Evolutionary conservation across 169 alveolate genomes (phyloP).

Genomic region (Plasmodium gonderi): DNA sequence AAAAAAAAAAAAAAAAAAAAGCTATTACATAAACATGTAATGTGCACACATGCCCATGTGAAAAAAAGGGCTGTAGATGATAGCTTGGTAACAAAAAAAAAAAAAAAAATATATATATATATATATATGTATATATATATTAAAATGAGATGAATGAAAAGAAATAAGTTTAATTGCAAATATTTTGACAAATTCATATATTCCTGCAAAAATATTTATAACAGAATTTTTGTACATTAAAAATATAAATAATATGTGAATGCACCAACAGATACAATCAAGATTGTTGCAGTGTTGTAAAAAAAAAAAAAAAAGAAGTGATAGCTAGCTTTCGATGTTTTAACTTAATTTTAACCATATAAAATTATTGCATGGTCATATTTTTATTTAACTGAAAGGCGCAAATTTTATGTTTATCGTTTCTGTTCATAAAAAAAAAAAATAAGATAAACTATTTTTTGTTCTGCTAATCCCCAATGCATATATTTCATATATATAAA

Average conservation of each 20-base stretch:
- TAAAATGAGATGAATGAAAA: constrained; percentile 18
- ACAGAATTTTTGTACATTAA: constrained; percentile 5
- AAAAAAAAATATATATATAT: not conserved
- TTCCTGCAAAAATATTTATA: constrained; percentile 18
- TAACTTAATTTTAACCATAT: constrained; percentile 22
- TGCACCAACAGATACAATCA: constrained; percentile 34
- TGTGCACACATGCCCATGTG: not conserved
- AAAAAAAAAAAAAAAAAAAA: constrained; percentile 35
- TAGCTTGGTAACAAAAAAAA: constrained; percentile 14
- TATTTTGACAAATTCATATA: constrained; percentile 30
- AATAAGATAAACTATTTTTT: not conserved
- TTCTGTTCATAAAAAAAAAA: constrained; percentile 18
- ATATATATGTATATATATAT: too few relatives aligned
- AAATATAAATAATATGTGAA: constrained; percentile 54
- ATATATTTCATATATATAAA: not conserved
- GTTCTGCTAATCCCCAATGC: not conserved
- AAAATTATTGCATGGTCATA: constrained; percentile 46
- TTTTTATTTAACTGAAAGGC: constrained; percentile 9
- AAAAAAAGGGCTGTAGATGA: constrained; percentile 43
- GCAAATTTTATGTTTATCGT: constrained; percentile 18
- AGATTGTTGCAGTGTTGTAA: constrained; percentile 72
- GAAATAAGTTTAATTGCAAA: not conserved
- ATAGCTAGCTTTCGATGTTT: constrained; percentile 70
- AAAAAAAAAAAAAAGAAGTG: constrained; percentile 56
- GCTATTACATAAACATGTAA: constrained; percentile 28